Conservation (phyloP, 305 asterid genomes). For the Striga hermonthica region DNA sequence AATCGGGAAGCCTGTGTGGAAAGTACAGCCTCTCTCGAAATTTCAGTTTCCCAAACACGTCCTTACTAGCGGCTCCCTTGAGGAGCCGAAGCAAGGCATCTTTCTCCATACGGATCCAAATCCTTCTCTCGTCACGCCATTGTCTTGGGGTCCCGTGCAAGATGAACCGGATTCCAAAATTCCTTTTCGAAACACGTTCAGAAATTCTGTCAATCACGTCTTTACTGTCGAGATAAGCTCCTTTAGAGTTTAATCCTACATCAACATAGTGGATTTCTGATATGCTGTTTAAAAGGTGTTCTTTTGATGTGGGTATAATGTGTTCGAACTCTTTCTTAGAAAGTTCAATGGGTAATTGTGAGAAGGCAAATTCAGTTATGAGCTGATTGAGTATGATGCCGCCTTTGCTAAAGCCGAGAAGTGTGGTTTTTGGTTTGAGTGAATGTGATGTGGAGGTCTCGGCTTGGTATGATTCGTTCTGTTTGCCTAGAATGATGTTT, state of each 20-base stretch:
- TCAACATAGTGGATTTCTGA: slow-evolving; percentile 89
- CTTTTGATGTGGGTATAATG: slow-evolving; percentile 65
- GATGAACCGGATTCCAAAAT: slow-evolving; percentile 54
- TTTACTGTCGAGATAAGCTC: slow-evolving; percentile 70
- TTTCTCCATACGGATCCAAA: slow-evolving; percentile 76
- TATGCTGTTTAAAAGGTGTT: slow-evolving; percentile 63
- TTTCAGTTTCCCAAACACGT: slow-evolving; percentile 55
- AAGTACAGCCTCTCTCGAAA: slow-evolving; percentile 78
- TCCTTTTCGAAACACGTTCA: slow-evolving; percentile 42
- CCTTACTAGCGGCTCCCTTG: slow-evolving; percentile 47
- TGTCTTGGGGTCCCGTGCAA: slow-evolving; percentile 96
- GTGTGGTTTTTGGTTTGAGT: slow-evolving; percentile 59
- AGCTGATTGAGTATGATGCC: slow-evolving; percentile 91
- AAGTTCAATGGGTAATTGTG: slow-evolving; percentile 38
- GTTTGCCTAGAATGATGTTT: slow-evolving; percentile 42
- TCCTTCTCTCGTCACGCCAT: slow-evolving; percentile 71
- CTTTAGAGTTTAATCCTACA: slow-evolving; percentile 75
- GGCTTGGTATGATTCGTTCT: slow-evolving; percentile 42
- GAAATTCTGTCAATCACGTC: slow-evolving; percentile 58
- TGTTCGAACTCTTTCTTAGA: slow-evolving; percentile 41
- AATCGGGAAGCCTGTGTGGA: slow-evolving; percentile 55
- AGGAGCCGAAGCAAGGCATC: slow-evolving; percentile 63
- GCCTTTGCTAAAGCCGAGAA: slow-evolving; percentile 93
- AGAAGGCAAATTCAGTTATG: slow-evolving; percentile 58
- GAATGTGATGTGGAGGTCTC: slow-evolving; percentile 45